Evolutionary conservation across 2,329 filamentous ascomycete species (phyloP).

Genomic region (Aspergillus sp.): DNA sequence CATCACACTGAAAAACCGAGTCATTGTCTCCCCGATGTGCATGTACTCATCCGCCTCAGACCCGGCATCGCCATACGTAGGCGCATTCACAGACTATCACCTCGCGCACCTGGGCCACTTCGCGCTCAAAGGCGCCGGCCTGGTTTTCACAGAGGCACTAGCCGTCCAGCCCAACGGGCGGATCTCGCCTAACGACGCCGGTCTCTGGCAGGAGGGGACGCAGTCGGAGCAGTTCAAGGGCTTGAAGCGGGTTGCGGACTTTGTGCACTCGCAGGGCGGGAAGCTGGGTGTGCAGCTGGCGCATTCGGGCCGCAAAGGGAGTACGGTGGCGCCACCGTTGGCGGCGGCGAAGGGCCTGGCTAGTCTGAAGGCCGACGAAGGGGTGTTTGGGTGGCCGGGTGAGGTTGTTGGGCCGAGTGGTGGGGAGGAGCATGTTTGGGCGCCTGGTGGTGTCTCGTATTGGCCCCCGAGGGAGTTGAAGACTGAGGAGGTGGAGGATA

Average conservation of each 20-base stretch:
- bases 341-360: not conserved
- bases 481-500: constrained; percentile 40
- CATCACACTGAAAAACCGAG: constrained; percentile 5
- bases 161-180: constrained; percentile 5
- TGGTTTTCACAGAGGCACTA: constrained; percentile 2
- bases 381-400: constrained; percentile 3
- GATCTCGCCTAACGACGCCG: constrained; percentile 3
- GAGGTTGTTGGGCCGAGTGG: constrained; percentile 5
- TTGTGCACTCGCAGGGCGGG: constrained; percentile 7
- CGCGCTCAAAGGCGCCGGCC: constrained; percentile 2
- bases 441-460: constrained; percentile 28
- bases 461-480: constrained; percentile 19
- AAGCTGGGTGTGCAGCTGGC: constrained; percentile 2
- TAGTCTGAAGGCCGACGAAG: not conserved
- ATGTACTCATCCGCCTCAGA: constrained; percentile 3
- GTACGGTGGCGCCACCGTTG: constrained; percentile 1
- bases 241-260: constrained; percentile 4
- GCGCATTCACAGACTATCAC: constrained; percentile 6
- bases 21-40: constrained; percentile 8
- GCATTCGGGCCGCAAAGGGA: constrained; percentile 7
- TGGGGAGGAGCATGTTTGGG: constrained; percentile 3
- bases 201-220: constrained; percentile 2
- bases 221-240: constrained; percentile 52
- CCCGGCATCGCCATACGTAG: constrained; percentile 46
- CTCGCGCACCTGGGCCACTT: constrained; percentile 4